Conservation (phyloP, 2,329 filamentous ascomycete genomes). For the Emericellopsis atlantica region DNA sequence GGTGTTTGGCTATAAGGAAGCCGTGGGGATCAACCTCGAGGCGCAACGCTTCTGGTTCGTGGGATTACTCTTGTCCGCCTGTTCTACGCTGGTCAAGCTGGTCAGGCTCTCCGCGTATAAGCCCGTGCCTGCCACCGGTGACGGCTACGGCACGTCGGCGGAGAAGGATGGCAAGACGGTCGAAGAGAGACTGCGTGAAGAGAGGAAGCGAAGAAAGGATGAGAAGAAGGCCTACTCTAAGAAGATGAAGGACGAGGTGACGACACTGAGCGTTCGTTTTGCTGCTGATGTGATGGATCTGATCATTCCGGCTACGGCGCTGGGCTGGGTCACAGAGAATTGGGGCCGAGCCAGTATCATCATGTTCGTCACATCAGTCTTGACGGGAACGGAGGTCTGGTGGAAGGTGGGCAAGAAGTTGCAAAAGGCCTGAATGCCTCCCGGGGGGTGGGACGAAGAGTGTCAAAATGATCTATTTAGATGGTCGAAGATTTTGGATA, state of each 20-base stretch:
- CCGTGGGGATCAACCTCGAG: conserved; percentile 38
- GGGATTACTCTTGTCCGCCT: conserved; percentile 37
- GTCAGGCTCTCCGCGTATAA: conserved; percentile 19
- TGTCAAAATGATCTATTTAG: too few species aligned
- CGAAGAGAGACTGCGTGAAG: conserved; percentile 13
- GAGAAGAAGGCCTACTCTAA: conserved; percentile 16
- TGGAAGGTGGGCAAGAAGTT: too few species aligned
- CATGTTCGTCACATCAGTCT: conserved; percentile 48
- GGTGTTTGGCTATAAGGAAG: conserved; percentile 37
- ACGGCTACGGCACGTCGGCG: conserved; percentile 10
- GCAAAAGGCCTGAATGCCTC: conserved; percentile 22
- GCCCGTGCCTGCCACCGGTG: conserved; percentile 18
- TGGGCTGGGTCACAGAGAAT: conserved; percentile 47
- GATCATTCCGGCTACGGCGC: conserved; percentile 42
- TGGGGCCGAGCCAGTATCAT: conserved; percentile 39
- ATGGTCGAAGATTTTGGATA: too few species aligned
- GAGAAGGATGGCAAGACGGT: conserved; percentile 5
- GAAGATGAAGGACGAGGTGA: conserved; percentile 15
- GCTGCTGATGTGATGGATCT: conserved; percentile 49
- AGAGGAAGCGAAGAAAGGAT: conserved; percentile 19
- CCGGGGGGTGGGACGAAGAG: too few species aligned
- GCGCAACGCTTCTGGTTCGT: conserved; percentile 61
- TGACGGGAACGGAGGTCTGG: conserved; percentile 52
- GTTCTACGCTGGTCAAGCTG: conserved; percentile 28
- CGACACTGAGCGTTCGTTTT: conserved; percentile 30